Percentiles rank a stretch among this genome's conserved stretches.
Evolutionary conservation across 2,329 filamentous ascomycete genomes (phyloP).

Genomic region (Aspergillus jensenii): DNA sequence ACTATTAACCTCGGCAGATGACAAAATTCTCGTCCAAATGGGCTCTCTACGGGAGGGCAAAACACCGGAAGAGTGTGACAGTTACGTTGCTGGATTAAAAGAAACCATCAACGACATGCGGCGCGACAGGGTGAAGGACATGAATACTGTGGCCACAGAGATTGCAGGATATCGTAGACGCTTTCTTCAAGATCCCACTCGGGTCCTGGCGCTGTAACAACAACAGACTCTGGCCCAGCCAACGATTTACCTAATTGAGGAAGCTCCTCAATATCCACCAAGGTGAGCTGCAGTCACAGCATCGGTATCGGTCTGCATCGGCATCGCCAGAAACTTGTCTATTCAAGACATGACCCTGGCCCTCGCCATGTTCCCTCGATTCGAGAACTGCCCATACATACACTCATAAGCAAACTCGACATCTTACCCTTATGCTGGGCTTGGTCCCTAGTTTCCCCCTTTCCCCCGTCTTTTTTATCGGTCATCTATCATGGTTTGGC

Average conservation of each 20-base stretch:
- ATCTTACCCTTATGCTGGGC: neutral
- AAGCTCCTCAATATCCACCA: constrained; percentile 8
- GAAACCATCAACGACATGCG: constrained; percentile 51
- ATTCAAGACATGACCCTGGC: constrained; percentile 1
- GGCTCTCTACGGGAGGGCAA: constrained; percentile 48
- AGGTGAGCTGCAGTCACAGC: constrained; percentile 23
- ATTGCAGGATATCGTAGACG: constrained; percentile 53
- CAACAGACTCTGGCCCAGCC: constrained; percentile 3
- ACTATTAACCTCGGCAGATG: constrained; percentile 46
- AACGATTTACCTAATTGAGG: neutral
- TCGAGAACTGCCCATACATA: constrained; percentile 7
- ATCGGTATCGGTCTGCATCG: neutral
- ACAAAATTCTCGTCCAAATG: constrained; percentile 52
- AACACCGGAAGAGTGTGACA: constrained; percentile 44
- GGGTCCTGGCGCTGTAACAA: constrained; percentile 47
- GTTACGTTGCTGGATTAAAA: constrained; percentile 47
- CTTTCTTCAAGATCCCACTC: constrained; percentile 48
- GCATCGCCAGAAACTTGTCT: neutral
- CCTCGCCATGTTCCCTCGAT: constrained; percentile 10
- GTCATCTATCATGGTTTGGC: constrained; percentile 21
- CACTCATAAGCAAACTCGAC: constrained; percentile 16
- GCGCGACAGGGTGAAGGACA: constrained; percentile 51
- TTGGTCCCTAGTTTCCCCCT: constrained; percentile 13
- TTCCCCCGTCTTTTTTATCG: constrained; percentile 8
- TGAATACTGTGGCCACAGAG: constrained; percentile 48